Conservation (phyloP, 352 stramenopile species). For the Globisporangium acanthophoron region DNA sequence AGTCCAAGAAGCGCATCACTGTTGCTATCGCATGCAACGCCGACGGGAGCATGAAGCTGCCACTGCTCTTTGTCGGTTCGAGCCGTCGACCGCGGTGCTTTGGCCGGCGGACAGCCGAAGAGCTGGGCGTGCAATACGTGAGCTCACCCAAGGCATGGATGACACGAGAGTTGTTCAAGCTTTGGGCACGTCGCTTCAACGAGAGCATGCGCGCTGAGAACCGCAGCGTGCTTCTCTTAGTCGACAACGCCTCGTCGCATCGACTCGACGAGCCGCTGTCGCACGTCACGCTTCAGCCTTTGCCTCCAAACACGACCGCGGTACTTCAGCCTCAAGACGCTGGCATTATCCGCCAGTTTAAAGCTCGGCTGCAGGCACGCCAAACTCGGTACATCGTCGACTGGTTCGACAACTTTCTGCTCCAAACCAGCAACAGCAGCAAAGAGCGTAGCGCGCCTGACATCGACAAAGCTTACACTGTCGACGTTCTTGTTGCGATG, state of each 20-base stretch:
- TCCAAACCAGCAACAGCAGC: not conserved
- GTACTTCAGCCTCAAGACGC: slow-evolving; percentile 1
- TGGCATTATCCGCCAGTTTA: slow-evolving; percentile 1
- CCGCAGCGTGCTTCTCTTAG: not conserved
- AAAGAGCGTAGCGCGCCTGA: not conserved
- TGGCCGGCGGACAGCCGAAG: not conserved
- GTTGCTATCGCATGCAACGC: slow-evolving; percentile 6
- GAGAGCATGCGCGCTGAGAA: not conserved
- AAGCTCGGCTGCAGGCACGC: not conserved
- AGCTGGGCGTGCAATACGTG: not conserved
- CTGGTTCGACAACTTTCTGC: not conserved
- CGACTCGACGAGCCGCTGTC: not conserved
- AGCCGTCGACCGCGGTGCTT: not conserved
- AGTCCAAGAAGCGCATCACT: slow-evolving; percentile 6
- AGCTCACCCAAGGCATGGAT: slow-evolving; percentile 1
- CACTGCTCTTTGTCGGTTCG: slow-evolving; percentile 1
- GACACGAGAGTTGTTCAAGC: slow-evolving; percentile 3
- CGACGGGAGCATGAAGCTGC: slow-evolving; percentile 1
- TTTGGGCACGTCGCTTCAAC: slow-evolving; percentile 1
- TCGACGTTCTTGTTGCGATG: not conserved
- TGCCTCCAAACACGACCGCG: slow-evolving; percentile 2
- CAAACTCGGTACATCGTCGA: not conserved
- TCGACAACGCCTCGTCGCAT: not conserved
- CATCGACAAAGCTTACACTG: not conserved
- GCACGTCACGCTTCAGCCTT: not conserved